Evolutionary conservation across 805 yeast genomes (phyloP).

Genomic region (Nakazawaea siamensis): DNA sequence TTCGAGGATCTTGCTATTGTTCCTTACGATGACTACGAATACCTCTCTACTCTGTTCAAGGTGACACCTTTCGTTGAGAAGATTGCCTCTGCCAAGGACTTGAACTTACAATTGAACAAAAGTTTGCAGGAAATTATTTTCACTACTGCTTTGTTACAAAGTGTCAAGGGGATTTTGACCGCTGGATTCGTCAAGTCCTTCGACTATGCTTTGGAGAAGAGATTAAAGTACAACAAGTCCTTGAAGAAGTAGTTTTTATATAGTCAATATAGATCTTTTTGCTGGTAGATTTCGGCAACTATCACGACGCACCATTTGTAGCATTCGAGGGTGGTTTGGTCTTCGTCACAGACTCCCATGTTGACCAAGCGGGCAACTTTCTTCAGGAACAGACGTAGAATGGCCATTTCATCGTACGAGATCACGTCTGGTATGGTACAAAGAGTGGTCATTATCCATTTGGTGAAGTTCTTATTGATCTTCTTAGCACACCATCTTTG

Average conservation of each 20-base stretch:
- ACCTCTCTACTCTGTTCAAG: constrained; percentile 17
- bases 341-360: background rate
- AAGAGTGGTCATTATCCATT: constrained; percentile 34
- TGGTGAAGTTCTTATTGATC: constrained; percentile 18
- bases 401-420: constrained; percentile 28
- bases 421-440: constrained; percentile 29
- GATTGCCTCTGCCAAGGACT: constrained; percentile 34
- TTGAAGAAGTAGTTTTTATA: constrained; percentile 1
- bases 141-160: constrained; percentile 67
- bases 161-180: constrained; percentile 75
- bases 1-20: constrained; percentile 13
- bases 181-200: constrained; percentile 74
- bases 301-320: constrained; percentile 12
- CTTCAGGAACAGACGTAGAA: constrained; percentile 32
- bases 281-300: constrained; percentile 17
- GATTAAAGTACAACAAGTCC: constrained; percentile 22
- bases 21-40: constrained; percentile 26
- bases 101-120: constrained; percentile 25
- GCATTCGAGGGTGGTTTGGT: constrained; percentile 1
- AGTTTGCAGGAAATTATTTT: constrained; percentile 50
- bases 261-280: constrained; percentile 13
- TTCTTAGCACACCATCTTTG: constrained; percentile 32
- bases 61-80: constrained; percentile 27
- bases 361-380: constrained; percentile 18
- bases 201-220: constrained; percentile 72